Evolutionary conservation across 345 rosid genomes (phyloP).

Genomic region (Pugionium cornutum): DNA sequence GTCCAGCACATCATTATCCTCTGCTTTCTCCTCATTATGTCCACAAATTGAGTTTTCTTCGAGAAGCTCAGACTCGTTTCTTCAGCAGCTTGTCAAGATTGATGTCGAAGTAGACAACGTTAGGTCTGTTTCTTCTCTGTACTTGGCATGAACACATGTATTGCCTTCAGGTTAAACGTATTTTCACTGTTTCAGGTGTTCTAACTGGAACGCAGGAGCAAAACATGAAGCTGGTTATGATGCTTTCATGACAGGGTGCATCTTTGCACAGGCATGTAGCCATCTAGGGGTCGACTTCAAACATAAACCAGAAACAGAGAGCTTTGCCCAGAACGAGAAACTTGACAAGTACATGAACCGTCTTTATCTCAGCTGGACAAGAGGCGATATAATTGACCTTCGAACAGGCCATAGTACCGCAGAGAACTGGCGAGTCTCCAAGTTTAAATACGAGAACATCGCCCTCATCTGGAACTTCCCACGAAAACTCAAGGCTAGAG

Average conservation of each 20-base stretch:
- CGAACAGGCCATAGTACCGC: constrained; percentile 50
- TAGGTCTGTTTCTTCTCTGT: constrained; percentile 54
- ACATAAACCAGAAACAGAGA: constrained; percentile 42
- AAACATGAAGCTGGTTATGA: constrained; percentile 99
- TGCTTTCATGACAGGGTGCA: constrained; percentile 98
- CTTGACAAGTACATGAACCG: constrained; percentile 67
- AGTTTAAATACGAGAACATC: constrained; percentile 53
- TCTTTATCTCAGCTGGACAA: constrained; percentile 82
- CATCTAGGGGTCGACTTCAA: constrained; percentile 73
- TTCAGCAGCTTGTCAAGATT: constrained; percentile 53
- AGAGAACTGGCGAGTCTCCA: constrained; percentile 42
- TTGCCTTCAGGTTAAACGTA: neutral
- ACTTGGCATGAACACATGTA: constrained; percentile 1
- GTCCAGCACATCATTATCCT: constrained; percentile 73
- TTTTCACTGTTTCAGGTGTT: constrained; percentile 54
- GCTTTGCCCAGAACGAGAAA: constrained; percentile 52
- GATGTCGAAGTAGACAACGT: constrained; percentile 77
- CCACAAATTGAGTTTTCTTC: constrained; percentile 61
- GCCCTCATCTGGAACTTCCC: constrained; percentile 82
- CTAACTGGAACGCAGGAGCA: constrained; percentile 76
- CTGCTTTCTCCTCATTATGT: constrained; percentile 68
- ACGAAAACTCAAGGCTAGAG: constrained; percentile 55
- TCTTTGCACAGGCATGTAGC: constrained; percentile 85
- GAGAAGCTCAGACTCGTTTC: constrained; percentile 34
- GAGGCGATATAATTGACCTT: constrained; percentile 67